Evolutionary conservation across 305 asterid genomes (phyloP).

Genomic region (Rubia tinctorum): DNA sequence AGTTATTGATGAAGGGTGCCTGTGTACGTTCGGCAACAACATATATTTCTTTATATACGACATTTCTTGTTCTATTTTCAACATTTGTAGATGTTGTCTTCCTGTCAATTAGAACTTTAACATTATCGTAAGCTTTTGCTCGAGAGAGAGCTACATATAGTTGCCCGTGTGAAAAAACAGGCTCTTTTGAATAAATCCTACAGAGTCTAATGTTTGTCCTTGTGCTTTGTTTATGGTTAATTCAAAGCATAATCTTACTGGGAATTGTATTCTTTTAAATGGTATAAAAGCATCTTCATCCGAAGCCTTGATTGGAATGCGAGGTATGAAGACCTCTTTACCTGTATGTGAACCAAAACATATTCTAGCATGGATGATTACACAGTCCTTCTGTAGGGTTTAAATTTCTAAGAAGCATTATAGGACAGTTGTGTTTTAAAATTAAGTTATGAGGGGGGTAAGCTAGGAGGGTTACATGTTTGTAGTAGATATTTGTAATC

Average conservation of each 20-base stretch:
- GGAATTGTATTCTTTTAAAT: not conserved
- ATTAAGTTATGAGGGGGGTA: not conserved
- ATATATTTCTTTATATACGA: not conserved
- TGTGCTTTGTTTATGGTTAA: slow-evolving; percentile 4
- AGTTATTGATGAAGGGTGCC: too few species aligned
- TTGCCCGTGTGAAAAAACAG: not conserved
- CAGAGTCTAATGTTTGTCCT: slow-evolving; percentile 5
- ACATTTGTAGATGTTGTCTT: not conserved
- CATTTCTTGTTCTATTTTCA: not conserved
- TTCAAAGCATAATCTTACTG: not conserved
- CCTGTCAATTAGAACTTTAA: not conserved
- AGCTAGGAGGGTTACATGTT: not conserved
- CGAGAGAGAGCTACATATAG: not conserved
- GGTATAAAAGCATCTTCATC: not conserved
- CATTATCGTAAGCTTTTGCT: not conserved
- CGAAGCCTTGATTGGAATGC: not conserved
- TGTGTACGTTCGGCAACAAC: too few species aligned
- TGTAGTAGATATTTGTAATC: not conserved
- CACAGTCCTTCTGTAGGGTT: not conserved
- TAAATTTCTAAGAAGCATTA: not conserved
- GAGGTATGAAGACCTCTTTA: not conserved
- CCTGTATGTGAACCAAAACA: not conserved
- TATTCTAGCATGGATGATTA: not conserved
- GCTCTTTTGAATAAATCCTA: not conserved
- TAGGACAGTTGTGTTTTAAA: not conserved